A percentile compares a stretch with the other conserved stretches of the same genome.
Evolutionary conservation across 1,284 basidiomycete genomes (phyloP).

Genomic region (Moesziomyces aphidis): DNA sequence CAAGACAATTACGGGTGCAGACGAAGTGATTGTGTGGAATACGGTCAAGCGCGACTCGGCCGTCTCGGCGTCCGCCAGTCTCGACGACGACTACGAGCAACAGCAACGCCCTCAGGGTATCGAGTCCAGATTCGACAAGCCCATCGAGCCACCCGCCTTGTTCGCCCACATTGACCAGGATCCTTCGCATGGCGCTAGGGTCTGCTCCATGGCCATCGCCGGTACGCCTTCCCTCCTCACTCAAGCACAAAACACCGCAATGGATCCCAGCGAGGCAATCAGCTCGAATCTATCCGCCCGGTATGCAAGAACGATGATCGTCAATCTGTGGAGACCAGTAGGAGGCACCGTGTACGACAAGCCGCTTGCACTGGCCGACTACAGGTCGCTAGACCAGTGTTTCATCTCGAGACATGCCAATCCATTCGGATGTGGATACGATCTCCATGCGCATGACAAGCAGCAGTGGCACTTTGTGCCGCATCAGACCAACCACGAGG

Average conservation of each 20-base stretch:
- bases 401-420: slow-evolving; percentile 23
- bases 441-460: slow-evolving; percentile 16
- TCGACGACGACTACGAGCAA: slow-evolving; percentile 14
- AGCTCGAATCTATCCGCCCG: slow-evolving; percentile 3
- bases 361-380: slow-evolving; percentile 31
- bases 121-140: slow-evolving; percentile 25
- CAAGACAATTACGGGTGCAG: slow-evolving; percentile 24
- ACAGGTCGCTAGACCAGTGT: slow-evolving; percentile 7
- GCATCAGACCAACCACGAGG: slow-evolving; percentile 32
- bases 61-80: slow-evolving; percentile 17
- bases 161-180: slow-evolving; percentile 36
- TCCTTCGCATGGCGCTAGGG: slow-evolving; percentile 17
- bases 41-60: slow-evolving; percentile 26
- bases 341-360: slow-evolving; percentile 32
- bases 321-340: slow-evolving; percentile 33
- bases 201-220: slow-evolving; percentile 35
- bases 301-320: slow-evolving; percentile 27
- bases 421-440: slow-evolving; percentile 32
- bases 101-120: slow-evolving; percentile 28
- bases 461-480: slow-evolving; percentile 35
- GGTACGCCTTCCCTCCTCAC: slow-evolving; percentile 15
- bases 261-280: slow-evolving; percentile 11
- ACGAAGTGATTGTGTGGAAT: slow-evolving; percentile 37
- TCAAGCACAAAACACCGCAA: neutral
- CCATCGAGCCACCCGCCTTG: slow-evolving; percentile 25